Conservation (phyloP, 371 early-diverging fungal species). For the Dichotomocladium elegans region DNA sequence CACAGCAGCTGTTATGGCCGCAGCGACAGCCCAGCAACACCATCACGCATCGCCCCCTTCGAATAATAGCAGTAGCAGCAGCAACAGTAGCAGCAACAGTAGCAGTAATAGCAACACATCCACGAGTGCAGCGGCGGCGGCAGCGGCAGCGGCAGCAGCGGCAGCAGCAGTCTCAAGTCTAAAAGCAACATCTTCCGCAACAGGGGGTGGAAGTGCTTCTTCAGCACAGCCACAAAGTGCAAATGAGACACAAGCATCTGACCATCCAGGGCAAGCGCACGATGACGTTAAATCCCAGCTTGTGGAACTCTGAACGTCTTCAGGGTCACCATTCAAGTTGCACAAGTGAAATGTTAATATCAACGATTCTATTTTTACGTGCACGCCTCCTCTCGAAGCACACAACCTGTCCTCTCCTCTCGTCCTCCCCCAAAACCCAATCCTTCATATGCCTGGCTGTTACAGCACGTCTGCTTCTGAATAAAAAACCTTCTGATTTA, state of each 20-base stretch:
- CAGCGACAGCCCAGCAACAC: slow-evolving; percentile 15
- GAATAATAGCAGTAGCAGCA: slow-evolving; percentile 3
- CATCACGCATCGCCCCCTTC: not conserved
- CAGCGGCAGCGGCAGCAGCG: slow-evolving; percentile 1
- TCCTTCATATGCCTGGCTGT: not conserved
- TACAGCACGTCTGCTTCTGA: not conserved
- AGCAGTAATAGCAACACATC: slow-evolving; percentile 2
- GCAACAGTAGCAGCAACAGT: slow-evolving; percentile 3
- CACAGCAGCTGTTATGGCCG: slow-evolving; percentile 28
- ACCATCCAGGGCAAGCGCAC: not conserved
- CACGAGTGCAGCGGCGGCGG: slow-evolving; percentile 4
- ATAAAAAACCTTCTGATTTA: slow-evolving; percentile 7
- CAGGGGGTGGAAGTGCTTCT: not conserved
- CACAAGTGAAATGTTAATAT: not conserved
- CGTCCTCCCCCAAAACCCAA: not conserved
- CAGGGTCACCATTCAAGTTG: not conserved
- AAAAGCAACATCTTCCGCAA: not conserved
- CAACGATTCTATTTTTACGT: slow-evolving; percentile 4
- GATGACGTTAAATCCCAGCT: slow-evolving; percentile 4
- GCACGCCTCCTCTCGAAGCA: not conserved
- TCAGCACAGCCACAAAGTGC: slow-evolving; percentile 1
- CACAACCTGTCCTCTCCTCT: not conserved
- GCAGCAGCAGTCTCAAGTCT: not conserved
- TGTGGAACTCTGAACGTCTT: slow-evolving; percentile 6
- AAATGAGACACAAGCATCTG: not conserved